Percentiles rank a stretch among this genome's conserved stretches.
Conservation (phyloP, 2,329 filamentous ascomycete species). For the Microascus cirrosus region DNA sequence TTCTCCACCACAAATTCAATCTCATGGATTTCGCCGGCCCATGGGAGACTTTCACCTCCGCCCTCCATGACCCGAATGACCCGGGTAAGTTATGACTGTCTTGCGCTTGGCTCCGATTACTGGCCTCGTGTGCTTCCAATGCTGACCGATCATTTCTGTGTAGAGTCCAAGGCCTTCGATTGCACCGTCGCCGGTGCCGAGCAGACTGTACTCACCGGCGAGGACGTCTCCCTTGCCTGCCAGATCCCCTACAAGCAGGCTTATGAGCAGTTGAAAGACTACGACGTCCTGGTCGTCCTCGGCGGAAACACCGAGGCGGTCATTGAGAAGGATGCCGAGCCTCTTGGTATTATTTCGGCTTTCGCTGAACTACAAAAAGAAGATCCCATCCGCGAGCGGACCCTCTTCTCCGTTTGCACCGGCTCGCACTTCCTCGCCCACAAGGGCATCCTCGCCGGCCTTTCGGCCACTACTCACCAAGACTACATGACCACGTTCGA, state of each 20-base stretch:
- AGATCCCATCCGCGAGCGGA: constrained; percentile 70
- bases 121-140: neutral
- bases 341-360: constrained; percentile 60
- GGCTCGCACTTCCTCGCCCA: constrained; percentile 68
- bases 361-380: constrained; percentile 72
- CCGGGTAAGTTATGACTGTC: constrained; percentile 26
- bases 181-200: constrained; percentile 43
- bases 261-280: constrained; percentile 60
- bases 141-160: neutral
- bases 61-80: constrained; percentile 42
- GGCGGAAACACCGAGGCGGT: constrained; percentile 57
- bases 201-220: constrained; percentile 40
- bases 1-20: constrained; percentile 48
- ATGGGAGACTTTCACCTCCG: constrained; percentile 36
- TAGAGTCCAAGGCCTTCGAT: constrained; percentile 47
- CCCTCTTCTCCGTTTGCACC: constrained; percentile 69
- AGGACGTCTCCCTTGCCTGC: constrained; percentile 60
- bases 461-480: constrained; percentile 73
- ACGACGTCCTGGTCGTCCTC: constrained; percentile 68
- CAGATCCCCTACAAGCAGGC: constrained; percentile 74
- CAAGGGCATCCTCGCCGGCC: constrained; percentile 64
- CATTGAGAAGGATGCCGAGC: constrained; percentile 57
- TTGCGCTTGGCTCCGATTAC: neutral
- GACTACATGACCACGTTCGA: constrained; percentile 73
- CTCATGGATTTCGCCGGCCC: constrained; percentile 47